These are phyloP conservation scores for Teunomyces atbi DNA, from an alignment of 805 yeast species.

Conservation along the genomic window DNA sequence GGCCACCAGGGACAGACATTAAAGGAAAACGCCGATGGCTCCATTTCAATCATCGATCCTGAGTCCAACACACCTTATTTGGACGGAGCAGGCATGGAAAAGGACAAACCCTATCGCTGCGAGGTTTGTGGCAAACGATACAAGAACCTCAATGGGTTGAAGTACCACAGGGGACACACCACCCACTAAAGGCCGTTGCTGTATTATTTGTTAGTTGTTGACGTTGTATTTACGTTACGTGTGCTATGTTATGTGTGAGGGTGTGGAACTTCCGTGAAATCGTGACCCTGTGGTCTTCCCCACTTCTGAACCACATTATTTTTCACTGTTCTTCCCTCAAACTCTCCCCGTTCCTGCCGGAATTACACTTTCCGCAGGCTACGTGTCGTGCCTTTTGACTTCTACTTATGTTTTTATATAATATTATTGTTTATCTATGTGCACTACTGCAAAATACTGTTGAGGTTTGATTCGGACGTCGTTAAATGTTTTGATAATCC, in stretches of 20 bases:
- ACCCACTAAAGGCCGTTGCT: constrained; percentile 58
- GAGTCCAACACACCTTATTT: constrained; percentile 84
- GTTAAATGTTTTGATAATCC: background rate
- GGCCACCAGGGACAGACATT: constrained; percentile 96
- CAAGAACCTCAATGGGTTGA: constrained; percentile 92
- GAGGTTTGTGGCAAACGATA: constrained; percentile 98
- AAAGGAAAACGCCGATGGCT: constrained; percentile 89
- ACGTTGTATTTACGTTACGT: background rate
- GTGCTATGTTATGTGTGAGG: background rate
- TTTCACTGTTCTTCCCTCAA: background rate
- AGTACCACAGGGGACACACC: constrained; percentile 97
- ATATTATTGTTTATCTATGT: constrained; percentile 3
- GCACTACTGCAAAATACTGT: background rate
- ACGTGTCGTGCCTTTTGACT: background rate
- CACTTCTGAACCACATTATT: background rate
- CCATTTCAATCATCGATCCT: constrained; percentile 90
- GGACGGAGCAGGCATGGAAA: constrained; percentile 92
- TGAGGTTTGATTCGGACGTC: background rate
- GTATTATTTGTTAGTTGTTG: background rate
- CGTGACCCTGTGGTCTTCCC: background rate
- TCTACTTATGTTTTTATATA: constrained; percentile 1
- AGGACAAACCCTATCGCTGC: constrained; percentile 97
- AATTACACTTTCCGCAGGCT: background rate
- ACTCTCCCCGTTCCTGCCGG: background rate
- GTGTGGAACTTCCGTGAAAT: background rate